phyloP scores from a whole-genome alignment of 768 basidiomycete species.

The Naganishia vishniacii region DNA sequence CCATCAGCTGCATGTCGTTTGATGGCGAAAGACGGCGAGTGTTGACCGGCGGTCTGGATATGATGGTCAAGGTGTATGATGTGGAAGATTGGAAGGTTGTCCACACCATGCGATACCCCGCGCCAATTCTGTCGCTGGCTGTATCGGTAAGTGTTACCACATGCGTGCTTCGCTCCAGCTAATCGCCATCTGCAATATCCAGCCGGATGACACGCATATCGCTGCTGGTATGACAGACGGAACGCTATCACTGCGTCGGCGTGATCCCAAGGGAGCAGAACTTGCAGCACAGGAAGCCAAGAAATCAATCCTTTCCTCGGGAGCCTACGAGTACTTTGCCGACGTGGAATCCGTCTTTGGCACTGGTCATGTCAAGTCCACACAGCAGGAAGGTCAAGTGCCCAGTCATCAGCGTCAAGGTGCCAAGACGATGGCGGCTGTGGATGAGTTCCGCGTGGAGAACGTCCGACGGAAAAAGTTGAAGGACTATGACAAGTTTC shows the following conservation, averaged over 20 bases:
- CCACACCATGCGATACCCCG: slow-evolving; percentile 97
- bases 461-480: slow-evolving; percentile 64
- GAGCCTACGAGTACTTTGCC: slow-evolving; percentile 64
- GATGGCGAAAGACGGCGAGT: slow-evolving; percentile 69
- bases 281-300: slow-evolving; percentile 39
- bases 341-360: slow-evolving; percentile 58
- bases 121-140: slow-evolving; percentile 80
- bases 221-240: slow-evolving; percentile 97
- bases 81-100: slow-evolving; percentile 84
- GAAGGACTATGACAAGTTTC: slow-evolving; percentile 77
- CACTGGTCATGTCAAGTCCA: slow-evolving; percentile 50
- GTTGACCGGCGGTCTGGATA: slow-evolving; percentile 84
- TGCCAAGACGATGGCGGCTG: slow-evolving; percentile 30
- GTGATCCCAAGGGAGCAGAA: slow-evolving; percentile 71
- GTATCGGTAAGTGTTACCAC: slow-evolving; percentile 67
- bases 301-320: slow-evolving; percentile 54
- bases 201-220: slow-evolving; percentile 96
- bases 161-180: background rate
- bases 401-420: slow-evolving; percentile 13
- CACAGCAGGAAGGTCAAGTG: slow-evolving; percentile 7
- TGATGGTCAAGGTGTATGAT: slow-evolving; percentile 98
- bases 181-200: slow-evolving; percentile 22
- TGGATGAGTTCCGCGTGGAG: slow-evolving; percentile 73
- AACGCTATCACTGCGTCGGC: slow-evolving; percentile 88
- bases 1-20: slow-evolving; percentile 81